Percentiles rank a stretch among this genome's conserved stretches.
phyloP scores from a whole-genome alignment of 2,329 filamentous ascomycete species.

The Penicillium polonicum region DNA sequence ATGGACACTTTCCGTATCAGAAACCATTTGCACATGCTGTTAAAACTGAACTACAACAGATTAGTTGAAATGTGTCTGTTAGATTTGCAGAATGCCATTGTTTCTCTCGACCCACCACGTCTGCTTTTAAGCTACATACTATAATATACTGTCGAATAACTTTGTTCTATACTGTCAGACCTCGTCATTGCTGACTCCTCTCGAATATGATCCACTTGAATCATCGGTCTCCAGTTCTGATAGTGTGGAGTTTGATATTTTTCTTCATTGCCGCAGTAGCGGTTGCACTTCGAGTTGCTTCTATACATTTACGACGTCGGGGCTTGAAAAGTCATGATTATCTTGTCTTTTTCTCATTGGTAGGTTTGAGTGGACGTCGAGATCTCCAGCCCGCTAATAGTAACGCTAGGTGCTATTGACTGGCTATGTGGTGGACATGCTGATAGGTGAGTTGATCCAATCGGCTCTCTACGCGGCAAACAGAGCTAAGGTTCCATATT shows the following conservation, averaged over 20 bases:
- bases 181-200: neutral
- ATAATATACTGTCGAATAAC: neutral
- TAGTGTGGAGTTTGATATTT: constrained; percentile 8
- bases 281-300: constrained; percentile 1
- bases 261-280: constrained; percentile 1
- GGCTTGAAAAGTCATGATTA: constrained; percentile 5
- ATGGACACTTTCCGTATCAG: neutral
- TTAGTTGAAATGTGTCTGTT: neutral
- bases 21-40: neutral
- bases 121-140: neutral
- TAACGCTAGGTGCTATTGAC: neutral
- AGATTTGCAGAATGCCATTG: neutral
- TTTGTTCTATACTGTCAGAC: too few relatives aligned
- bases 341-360: constrained; percentile 7
- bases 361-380: neutral
- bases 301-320: neutral
- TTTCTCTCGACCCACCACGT: neutral
- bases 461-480: too few relatives aligned
- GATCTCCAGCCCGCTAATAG: neutral
- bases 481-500: neutral
- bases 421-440: constrained; percentile 6
- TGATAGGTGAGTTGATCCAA: neutral
- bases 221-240: constrained; percentile 3
- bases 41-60: neutral
- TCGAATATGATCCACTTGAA: neutral